Conservation (phyloP, 306 rosid genomes). For the Pyrus pyrifolia region DNA sequence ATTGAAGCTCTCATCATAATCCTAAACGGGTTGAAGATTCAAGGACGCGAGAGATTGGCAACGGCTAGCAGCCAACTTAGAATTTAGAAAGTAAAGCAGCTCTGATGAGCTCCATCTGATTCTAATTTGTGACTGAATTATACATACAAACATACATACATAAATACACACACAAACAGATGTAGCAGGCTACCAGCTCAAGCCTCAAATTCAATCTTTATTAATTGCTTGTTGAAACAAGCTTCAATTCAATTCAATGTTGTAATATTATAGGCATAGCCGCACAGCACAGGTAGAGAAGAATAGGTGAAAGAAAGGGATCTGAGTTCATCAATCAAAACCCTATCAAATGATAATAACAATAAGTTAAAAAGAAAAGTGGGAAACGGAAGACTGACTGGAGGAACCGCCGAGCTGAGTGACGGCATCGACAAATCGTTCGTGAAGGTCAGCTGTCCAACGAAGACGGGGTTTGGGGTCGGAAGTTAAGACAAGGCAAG, state of each 20-base stretch:
- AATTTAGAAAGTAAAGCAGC: too few relatives aligned
- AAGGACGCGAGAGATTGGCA: background rate
- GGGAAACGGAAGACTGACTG: slow-evolving; percentile 31
- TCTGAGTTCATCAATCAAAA: background rate
- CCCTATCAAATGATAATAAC: background rate
- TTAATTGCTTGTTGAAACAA: background rate
- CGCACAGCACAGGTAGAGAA: background rate
- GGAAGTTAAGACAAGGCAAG: slow-evolving; percentile 86
- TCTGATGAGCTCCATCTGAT: background rate
- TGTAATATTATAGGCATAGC: background rate
- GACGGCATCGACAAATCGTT: slow-evolving; percentile 90
- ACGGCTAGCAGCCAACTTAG: background rate
- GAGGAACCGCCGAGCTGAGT: slow-evolving; percentile 92
- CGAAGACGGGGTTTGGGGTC: slow-evolving; percentile 99
- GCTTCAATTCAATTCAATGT: background rate
- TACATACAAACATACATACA: too few relatives aligned
- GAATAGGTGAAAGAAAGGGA: background rate
- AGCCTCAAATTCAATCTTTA: background rate
- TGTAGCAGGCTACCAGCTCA: background rate
- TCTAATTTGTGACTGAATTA: too few relatives aligned
- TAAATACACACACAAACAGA: too few relatives aligned
- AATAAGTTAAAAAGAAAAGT: background rate
- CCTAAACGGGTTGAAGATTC: slow-evolving; percentile 7
- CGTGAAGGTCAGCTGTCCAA: slow-evolving; percentile 97
- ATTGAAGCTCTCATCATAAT: slow-evolving; percentile 29